phyloP scores from a whole-genome alignment of 208 protist species.

The Zelonia costaricensis region DNA sequence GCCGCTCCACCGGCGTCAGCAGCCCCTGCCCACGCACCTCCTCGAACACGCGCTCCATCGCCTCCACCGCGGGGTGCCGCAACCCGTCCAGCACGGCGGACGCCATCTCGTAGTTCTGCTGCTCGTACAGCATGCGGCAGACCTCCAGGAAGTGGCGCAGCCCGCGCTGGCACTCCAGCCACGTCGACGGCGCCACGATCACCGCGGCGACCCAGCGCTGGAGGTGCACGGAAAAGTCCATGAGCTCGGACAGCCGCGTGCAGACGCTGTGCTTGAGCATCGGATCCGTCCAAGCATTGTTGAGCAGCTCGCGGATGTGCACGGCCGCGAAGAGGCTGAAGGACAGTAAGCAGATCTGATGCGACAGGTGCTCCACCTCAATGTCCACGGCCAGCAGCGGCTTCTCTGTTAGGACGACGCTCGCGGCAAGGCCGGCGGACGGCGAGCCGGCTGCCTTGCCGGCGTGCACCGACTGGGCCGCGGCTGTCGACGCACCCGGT shows the following conservation, averaged over 20 bases:
- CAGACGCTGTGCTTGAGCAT: conserved; percentile 36
- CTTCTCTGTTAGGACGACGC: background rate
- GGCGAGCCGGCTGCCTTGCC: no score
- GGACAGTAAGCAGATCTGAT: conserved; percentile 63
- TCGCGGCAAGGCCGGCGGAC: background rate
- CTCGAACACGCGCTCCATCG: conserved; percentile 25
- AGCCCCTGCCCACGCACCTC: conserved; percentile 32
- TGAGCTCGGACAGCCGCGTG: conserved; percentile 41
- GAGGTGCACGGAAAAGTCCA: conserved; percentile 46
- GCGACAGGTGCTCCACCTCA: conserved; percentile 30
- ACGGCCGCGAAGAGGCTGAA: conserved; percentile 63
- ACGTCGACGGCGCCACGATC: conserved; percentile 45
- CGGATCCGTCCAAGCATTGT: conserved; percentile 59
- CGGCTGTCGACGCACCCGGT: no score
- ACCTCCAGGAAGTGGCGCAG: conserved; percentile 47
- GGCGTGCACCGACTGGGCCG: background rate
- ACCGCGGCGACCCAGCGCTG: conserved; percentile 46
- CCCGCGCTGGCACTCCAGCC: conserved; percentile 36
- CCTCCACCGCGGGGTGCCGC: conserved; percentile 49
- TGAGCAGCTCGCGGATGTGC: conserved; percentile 60
- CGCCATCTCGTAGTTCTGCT: conserved; percentile 75
- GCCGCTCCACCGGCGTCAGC: conserved; percentile 30
- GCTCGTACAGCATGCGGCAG: conserved; percentile 58
- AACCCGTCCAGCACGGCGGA: conserved; percentile 55
- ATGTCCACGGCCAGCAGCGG: conserved; percentile 23